Base-by-base conservation (phyloP, 2,329 filamentous ascomycete species). In the Ophiocordyceps unilateralis region DNA sequence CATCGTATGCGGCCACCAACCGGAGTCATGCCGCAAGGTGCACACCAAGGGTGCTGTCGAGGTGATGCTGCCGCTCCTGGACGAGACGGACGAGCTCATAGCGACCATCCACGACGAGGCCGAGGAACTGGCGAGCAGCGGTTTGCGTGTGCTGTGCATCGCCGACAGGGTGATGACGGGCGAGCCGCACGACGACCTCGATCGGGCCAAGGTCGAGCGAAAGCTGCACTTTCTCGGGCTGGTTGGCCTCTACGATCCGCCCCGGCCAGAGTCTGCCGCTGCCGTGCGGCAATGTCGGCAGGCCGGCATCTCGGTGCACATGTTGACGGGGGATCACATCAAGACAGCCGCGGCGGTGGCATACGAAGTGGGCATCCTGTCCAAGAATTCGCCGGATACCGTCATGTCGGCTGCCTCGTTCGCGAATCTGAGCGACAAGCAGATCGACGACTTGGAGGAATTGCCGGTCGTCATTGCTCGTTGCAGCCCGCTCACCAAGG, bases 221-320 rank as follows among this genome's bases (percentile, higher is more conserved):
- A 58, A 70, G 15, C 66, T 85, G 23, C 64, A 64, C 15, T 82
- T 81, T 53, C 66, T 81, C n/a, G 81, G 81, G 41, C 69, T 85
- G 8, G 76, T 80, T 34, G 81, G 80, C 34, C 68, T 85, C 3
- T 83, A 83, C 51, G 81, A 86, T 47, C 81, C 81, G 14, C 81
- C 81, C 41, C 74, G 81, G 10, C 61, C 69, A 1, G 81, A 84
- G 55, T 79, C 78, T 10, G 72, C 71, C 14, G 72, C 64, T 2
- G 76, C 77, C 4, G 74, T 82, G 17, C 59, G 63, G 39, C 64
- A 67, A 47, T 81, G 76, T 54, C 72, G 70, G 46, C 57, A 66
- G 32, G 77, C 78, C 15, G 78, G 78, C 37, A 73, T 81, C 46
- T 67, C 70, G 22, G 76, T 82, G 10, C 76, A 81, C 53, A 82